These are phyloP conservation scores for Auricularia cornea DNA, from an alignment of 768 basidiomycete genomes.

Conservation along the genomic window DNA sequence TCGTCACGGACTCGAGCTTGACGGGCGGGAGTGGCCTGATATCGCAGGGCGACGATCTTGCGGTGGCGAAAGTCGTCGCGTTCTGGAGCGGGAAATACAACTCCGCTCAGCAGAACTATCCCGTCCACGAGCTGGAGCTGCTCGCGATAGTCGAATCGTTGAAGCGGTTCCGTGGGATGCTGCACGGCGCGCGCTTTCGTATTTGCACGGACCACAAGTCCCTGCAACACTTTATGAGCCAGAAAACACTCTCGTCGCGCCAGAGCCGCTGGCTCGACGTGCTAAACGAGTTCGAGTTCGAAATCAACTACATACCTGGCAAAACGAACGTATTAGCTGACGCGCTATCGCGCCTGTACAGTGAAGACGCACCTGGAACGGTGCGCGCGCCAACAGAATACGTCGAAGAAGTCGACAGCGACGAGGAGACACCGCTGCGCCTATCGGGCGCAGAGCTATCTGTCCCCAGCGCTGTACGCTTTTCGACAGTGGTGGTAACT, in stretches of 20 bases:
- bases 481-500: no score
- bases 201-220: slow-evolving; percentile 6
- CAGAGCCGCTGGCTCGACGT: slow-evolving; percentile 5
- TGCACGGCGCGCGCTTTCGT: slow-evolving; percentile 18
- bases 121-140: slow-evolving; percentile 34
- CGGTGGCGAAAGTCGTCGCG: slow-evolving; percentile 17
- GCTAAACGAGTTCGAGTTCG: slow-evolving; percentile 5
- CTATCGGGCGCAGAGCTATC: no score
- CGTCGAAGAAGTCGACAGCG: slow-evolving; percentile 9
- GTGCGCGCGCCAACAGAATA: slow-evolving; percentile 17
- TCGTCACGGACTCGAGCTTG: slow-evolving; percentile 25
- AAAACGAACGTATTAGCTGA: slow-evolving; percentile 5
- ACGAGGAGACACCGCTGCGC: no score
- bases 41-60: slow-evolving; percentile 20
- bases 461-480: no score
- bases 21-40: slow-evolving; percentile 25
- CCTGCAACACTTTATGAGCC: slow-evolving; percentile 3
- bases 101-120: slow-evolving; percentile 32
- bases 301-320: slow-evolving; percentile 1
- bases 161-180: slow-evolving; percentile 23
- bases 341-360: slow-evolving; percentile 18
- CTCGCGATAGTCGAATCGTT: slow-evolving; percentile 24
- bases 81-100: slow-evolving; percentile 32
- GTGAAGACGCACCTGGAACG: slow-evolving; percentile 14
- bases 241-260: neutral